Percentiles rank a stretch among this genome's conserved stretches.
phyloP scores from a whole-genome alignment of 208 protist genomes.

The Trypanosoma mega region DNA sequence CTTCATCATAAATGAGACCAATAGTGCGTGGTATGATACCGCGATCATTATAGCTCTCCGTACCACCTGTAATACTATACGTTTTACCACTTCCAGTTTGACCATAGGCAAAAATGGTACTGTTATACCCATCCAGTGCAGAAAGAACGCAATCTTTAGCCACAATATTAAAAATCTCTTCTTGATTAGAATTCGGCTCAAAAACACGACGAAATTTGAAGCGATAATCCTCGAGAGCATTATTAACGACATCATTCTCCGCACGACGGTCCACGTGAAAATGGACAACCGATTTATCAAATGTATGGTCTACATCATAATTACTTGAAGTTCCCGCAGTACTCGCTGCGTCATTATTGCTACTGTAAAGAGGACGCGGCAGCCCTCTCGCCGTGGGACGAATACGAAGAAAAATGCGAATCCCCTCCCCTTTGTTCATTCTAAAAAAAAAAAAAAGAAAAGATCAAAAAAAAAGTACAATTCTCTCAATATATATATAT shows the following conservation, averaged over 20 bases:
- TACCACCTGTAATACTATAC: conserved; percentile 88
- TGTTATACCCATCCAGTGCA: conserved; percentile 83
- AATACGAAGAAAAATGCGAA: conserved; percentile 78
- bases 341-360: conserved; percentile 4
- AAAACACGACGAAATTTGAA: conserved; percentile 86
- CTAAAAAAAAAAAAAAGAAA: neutral
- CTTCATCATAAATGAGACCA: conserved; percentile 77
- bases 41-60: conserved; percentile 80
- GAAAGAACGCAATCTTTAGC: conserved; percentile 82
- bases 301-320: conserved; percentile 47
- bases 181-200: conserved; percentile 62
- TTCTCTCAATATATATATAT: neutral
- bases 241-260: conserved; percentile 66
- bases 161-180: conserved; percentile 80
- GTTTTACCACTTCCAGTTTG: conserved; percentile 92
- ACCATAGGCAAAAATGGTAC: conserved; percentile 90
- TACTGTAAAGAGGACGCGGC: conserved; percentile 52
- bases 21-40: conserved; percentile 89
- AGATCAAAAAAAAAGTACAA: neutral
- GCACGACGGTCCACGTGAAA: conserved; percentile 41
- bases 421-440: conserved; percentile 47
- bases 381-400: conserved; percentile 51
- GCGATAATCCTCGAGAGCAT: conserved; percentile 56
- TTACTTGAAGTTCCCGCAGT: neutral
- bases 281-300: conserved; percentile 39